Conservation (phyloP, 2,329 filamentous ascomycete genomes). For the Chalara sp. region DNA sequence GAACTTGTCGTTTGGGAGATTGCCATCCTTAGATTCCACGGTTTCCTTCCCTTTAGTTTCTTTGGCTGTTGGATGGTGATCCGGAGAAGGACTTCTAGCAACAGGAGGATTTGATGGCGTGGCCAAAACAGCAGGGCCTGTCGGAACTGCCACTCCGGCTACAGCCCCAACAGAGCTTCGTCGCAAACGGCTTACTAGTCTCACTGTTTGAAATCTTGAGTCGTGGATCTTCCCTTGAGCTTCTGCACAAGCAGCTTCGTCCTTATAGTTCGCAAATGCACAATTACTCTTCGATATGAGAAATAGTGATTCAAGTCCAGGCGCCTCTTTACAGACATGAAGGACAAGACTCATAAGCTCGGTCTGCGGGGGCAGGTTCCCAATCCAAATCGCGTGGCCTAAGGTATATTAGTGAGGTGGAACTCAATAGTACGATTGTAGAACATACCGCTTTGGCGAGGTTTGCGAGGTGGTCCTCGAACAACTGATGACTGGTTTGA, state of each 20-base stretch:
- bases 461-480: constrained; percentile 48
- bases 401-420: constrained; percentile 39
- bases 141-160: constrained; percentile 22
- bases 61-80: constrained; percentile 27
- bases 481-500: constrained; percentile 36
- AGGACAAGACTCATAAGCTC: constrained; percentile 80
- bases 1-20: constrained; percentile 58
- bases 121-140: constrained; percentile 23
- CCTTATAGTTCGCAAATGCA: constrained; percentile 91
- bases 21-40: constrained; percentile 1
- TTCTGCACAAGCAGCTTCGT: constrained; percentile 65
- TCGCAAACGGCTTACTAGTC: constrained; percentile 78
- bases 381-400: constrained; percentile 93
- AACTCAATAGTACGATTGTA: not conserved
- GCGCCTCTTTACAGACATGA: constrained; percentile 74
- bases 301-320: constrained; percentile 80
- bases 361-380: constrained; percentile 81
- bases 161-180: constrained; percentile 38
- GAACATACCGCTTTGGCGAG: constrained; percentile 53
- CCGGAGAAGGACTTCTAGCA: constrained; percentile 18
- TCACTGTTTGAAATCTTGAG: constrained; percentile 78
- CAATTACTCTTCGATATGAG: constrained; percentile 96
- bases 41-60: constrained; percentile 2
- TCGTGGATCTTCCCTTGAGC: constrained; percentile 86
- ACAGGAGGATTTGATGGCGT: constrained; percentile 15